These are phyloP conservation scores for Claviceps humidiphila DNA, from an alignment of 2,329 filamentous ascomycete genomes.

Conservation along the genomic window DNA sequence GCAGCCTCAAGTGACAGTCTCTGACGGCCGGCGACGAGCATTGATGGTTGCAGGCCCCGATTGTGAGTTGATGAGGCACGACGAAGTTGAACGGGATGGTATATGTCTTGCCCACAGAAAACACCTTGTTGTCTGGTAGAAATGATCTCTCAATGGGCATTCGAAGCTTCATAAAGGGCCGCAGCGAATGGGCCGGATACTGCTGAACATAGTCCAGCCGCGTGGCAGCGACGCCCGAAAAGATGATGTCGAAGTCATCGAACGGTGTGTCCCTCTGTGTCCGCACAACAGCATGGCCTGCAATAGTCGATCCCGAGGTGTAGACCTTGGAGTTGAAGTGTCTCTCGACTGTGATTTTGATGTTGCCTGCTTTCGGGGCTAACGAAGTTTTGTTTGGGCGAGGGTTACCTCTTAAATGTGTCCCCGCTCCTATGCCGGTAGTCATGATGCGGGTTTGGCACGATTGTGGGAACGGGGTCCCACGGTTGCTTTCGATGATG, in stretches of 20 bases:
- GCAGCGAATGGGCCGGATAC: constrained; percentile 32
- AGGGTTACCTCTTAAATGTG: not conserved
- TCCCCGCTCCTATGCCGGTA: not conserved
- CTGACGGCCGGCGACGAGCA: constrained; percentile 30
- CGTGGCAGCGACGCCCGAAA: constrained; percentile 37
- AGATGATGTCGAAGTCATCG: constrained; percentile 37
- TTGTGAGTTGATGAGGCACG: constrained; percentile 42
- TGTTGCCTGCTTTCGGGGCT: constrained; percentile 10
- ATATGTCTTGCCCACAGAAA: constrained; percentile 35
- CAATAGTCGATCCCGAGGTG: constrained; percentile 38
- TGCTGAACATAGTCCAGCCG: constrained; percentile 37
- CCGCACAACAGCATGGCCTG: constrained; percentile 34
- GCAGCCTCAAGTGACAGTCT: constrained; percentile 39
- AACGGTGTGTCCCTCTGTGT: constrained; percentile 33
- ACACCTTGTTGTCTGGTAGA: constrained; percentile 33
- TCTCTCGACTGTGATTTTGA: constrained; percentile 37
- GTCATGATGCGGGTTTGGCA: not conserved
- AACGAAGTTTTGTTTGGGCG: not conserved
- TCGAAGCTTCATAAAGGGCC: constrained; percentile 41
- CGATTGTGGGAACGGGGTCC: not conserved
- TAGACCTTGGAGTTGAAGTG: constrained; percentile 44
- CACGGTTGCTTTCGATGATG: too few species aligned
- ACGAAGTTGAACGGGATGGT: constrained; percentile 46
- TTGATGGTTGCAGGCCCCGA: constrained; percentile 41
- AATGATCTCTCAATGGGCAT: constrained; percentile 36